A percentile compares a stretch with the other conserved stretches of the same genome.
phyloP scores from a whole-genome alignment of 2,329 filamentous ascomycete genomes.

The Pyricularia sp. region DNA sequence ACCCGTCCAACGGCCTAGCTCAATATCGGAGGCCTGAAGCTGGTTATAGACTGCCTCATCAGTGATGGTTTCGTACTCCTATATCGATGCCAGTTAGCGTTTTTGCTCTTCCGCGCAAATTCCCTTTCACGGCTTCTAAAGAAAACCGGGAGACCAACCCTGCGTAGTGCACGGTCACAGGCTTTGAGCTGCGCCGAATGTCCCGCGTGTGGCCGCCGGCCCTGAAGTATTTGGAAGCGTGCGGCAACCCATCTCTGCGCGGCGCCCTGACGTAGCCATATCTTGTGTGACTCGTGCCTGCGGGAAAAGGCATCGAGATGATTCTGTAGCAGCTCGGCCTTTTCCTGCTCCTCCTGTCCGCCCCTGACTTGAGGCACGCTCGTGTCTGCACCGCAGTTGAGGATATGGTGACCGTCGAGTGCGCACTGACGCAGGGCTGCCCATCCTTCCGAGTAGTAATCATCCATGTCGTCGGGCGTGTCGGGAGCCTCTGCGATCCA shows the following conservation, averaged over 20 bases:
- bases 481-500: constrained; percentile 45
- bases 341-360: constrained; percentile 44
- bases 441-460: constrained; percentile 54
- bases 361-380: constrained; percentile 37
- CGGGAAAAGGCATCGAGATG: constrained; percentile 47
- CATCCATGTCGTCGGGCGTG: constrained; percentile 39
- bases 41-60: constrained; percentile 46
- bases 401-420: constrained; percentile 49
- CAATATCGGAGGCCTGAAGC: constrained; percentile 37
- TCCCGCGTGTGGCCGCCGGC: constrained; percentile 31
- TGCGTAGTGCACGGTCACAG: constrained; percentile 43
- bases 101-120: background rate
- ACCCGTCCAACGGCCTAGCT: constrained; percentile 46
- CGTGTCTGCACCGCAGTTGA: constrained; percentile 51
- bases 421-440: constrained; percentile 47
- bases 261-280: constrained; percentile 46
- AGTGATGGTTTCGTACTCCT: constrained; percentile 43
- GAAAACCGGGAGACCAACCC: constrained; percentile 26
- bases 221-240: constrained; percentile 39
- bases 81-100: background rate
- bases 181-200: constrained; percentile 35
- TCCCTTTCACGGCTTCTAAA: background rate
- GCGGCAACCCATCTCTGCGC: constrained; percentile 46
- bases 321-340: constrained; percentile 51
- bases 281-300: constrained; percentile 52